phyloP scores from a whole-genome alignment of 192 early-diverging fungal species.

The Rhizoclosmatium sp. region DNA sequence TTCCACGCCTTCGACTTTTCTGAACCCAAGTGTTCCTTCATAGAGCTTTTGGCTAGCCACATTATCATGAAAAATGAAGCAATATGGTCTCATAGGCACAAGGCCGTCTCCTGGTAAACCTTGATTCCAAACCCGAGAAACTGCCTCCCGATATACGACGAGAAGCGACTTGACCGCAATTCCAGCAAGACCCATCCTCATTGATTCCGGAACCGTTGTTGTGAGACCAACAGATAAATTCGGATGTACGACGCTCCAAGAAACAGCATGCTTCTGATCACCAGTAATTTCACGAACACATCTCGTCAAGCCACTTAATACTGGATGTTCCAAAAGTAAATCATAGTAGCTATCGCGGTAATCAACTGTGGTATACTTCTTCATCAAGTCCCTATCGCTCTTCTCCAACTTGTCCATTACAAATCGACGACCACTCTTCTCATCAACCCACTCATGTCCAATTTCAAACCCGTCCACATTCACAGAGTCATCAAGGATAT shows the following conservation, averaged over 20 bases:
- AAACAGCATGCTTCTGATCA: not conserved
- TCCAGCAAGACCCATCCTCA: not conserved
- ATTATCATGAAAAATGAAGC: not conserved
- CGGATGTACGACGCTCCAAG: not conserved
- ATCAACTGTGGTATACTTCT: not conserved
- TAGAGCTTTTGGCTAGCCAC: not conserved
- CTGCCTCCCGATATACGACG: not conserved
- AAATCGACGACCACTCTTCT: not conserved
- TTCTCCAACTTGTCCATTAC: not conserved
- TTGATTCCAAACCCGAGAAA: not conserved
- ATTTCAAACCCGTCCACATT: not conserved
- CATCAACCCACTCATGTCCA: not conserved
- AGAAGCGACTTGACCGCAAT: not conserved
- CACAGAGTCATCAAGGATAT: not conserved
- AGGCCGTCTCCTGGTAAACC: not conserved
- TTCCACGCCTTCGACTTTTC: not conserved
- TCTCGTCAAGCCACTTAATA: not conserved
- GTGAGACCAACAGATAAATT: not conserved
- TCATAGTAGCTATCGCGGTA: not conserved
- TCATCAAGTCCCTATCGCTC: not conserved
- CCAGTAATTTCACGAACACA: not conserved
- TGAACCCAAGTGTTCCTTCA: not conserved
- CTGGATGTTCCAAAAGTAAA: not conserved
- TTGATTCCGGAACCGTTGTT: not conserved
- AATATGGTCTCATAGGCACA: not conserved